Evolutionary conservation across 805 yeast species (phyloP), one percentile per base, ranked within the genome.

Genomic region (Lachancea fermentati): DNA sequence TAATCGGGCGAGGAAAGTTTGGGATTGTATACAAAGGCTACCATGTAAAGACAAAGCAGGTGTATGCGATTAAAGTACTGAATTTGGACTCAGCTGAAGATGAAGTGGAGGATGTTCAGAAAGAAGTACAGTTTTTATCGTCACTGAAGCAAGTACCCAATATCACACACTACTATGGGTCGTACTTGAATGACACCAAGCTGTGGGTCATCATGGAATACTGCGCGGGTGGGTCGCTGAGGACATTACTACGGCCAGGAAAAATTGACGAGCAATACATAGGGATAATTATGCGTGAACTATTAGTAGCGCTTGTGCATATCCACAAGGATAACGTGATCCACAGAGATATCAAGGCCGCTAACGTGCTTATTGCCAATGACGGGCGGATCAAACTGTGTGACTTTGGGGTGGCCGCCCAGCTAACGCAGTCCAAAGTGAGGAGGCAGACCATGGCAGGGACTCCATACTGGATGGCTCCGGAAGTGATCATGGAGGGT

Each of bases 401-500:
- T 71, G 99, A 93, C 62, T 93, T 93, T 65, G 99, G 99, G 24
- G 98, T 94, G 16, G 98, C 99, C 1, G 97, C 97, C 1, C 91
- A 87, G 58, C 68, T 89, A 32, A 78, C 94, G 2, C 73, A 89
- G 28, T 74, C 81, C 29, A 77, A 79, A 14, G 60, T 81, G 34
- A 86, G 88, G 58, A 72, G 98, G 52, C 85, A 91, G 26, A 93
- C 98, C 0, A 88, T 94, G 78, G 97, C 96, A 0, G 95, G 95
- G 5, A 85, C 95, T 0, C 94, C 94, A 0, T 93, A 88, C 58
- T 93, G 98, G 98, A 93, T 93, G 98, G 97, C 98, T 0, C 98
- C 98, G 0, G 98, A 91, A 61, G 98, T 91, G 24, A 91, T 91
- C 30, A 75, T 85, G 66, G 97, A 91, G 61, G 95, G 94, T 30